Conservation (phyloP, 768 basidiomycete species). For the Mycena indigotica region DNA sequence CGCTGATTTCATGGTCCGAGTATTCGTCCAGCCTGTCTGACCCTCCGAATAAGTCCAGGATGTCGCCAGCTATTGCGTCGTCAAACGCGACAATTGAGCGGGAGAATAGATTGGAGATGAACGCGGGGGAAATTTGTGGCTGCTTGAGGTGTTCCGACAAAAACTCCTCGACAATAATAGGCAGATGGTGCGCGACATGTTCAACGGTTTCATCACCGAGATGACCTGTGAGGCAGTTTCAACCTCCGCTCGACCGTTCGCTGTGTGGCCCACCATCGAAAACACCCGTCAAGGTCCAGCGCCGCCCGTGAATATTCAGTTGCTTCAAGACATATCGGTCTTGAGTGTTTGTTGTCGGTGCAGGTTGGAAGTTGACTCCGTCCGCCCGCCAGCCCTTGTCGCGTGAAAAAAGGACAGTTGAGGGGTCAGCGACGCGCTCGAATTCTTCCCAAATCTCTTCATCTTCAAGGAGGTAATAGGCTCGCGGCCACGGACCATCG, state of each 20-base stretch:
- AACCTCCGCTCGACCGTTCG: constrained; percentile 11
- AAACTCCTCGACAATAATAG: constrained; percentile 65
- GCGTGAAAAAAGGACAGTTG: constrained; percentile 41
- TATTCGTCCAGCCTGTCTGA: constrained; percentile 50
- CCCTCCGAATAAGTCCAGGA: constrained; percentile 64
- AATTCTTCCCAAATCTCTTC: constrained; percentile 58
- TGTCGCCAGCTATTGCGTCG: constrained; percentile 66
- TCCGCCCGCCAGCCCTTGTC: constrained; percentile 47
- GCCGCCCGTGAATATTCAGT: constrained; percentile 54
- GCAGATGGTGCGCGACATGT: constrained; percentile 67
- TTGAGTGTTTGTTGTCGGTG: constrained; percentile 54
- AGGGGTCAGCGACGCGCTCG: constrained; percentile 52
- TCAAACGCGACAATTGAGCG: constrained; percentile 64
- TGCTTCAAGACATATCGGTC: constrained; percentile 65
- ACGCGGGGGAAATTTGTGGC: constrained; percentile 44
- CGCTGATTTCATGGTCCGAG: constrained; percentile 57
- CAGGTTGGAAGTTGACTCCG: constrained; percentile 70
- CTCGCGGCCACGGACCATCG: constrained; percentile 66
- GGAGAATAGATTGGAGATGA: constrained; percentile 58
- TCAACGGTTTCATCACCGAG: constrained; percentile 71
- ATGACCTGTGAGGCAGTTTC: constrained; percentile 47
- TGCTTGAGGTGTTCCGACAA: constrained; percentile 48
- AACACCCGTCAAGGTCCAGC: constrained; percentile 69
- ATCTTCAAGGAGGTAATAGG: constrained; percentile 54
- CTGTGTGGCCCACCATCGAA: constrained; percentile 58